phyloP scores from a whole-genome alignment of 2,329 filamentous ascomycete species.

The Neodidymelliopsis sp. region DNA sequence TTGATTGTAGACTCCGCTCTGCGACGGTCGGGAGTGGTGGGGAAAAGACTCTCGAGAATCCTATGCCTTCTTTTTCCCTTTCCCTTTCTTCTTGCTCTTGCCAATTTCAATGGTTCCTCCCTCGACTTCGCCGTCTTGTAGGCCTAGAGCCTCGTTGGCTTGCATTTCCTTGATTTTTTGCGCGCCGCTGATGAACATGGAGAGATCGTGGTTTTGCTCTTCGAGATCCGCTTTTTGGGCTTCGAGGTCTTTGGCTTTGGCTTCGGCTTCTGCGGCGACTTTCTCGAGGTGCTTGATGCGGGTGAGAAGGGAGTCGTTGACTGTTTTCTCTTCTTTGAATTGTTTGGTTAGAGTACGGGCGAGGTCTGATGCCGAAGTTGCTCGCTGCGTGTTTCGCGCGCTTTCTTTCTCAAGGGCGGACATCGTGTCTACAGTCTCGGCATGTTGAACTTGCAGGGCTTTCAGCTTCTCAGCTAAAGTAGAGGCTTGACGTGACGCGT shows the following conservation, averaged over 20 bases:
- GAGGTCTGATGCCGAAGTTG: conserved; percentile 75
- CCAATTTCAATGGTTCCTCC: conserved; percentile 44
- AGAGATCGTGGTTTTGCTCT: conserved; percentile 86
- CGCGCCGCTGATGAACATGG: conserved; percentile 84
- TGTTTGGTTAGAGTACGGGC: conserved; percentile 78
- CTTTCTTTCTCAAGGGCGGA: conserved; percentile 76
- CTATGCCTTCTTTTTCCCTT: conserved; percentile 32
- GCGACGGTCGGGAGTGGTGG: no score
- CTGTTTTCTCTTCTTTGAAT: conserved; percentile 84
- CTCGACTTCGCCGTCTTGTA: conserved; percentile 68
- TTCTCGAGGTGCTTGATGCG: conserved; percentile 75
- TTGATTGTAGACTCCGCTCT: no score
- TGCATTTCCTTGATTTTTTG: conserved; percentile 78
- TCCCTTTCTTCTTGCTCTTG: conserved; percentile 35
- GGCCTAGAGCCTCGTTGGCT: conserved; percentile 73
- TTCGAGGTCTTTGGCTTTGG: conserved; percentile 51
- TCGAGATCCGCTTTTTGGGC: conserved; percentile 73
- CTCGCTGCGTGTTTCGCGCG: conserved; percentile 61
- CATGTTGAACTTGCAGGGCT: conserved; percentile 63
- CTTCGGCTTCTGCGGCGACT: conserved; percentile 64
- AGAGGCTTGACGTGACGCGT: conserved; percentile 60
- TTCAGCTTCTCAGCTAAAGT: conserved; percentile 60
- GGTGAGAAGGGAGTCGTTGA: conserved; percentile 81
- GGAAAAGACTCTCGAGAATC: no score
- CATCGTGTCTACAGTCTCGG: conserved; percentile 63